phyloP scores from a whole-genome alignment of 352 stramenopile species.

The Pythium vanterpoolii region DNA sequence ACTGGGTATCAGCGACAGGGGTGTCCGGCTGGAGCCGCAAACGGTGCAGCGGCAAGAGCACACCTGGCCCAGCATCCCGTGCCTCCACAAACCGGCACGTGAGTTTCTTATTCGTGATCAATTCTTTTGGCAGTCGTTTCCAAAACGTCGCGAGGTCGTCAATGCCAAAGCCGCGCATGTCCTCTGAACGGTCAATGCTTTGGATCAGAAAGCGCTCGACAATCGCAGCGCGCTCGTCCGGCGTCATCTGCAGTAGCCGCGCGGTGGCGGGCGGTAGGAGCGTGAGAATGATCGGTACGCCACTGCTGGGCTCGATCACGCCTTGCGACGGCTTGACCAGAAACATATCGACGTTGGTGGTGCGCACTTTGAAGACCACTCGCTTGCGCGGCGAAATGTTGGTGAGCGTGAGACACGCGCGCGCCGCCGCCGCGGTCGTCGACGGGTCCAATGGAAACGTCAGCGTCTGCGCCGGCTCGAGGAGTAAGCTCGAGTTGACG shows the following conservation, averaged over 20 bases:
- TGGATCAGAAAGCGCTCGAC: conserved; percentile 40
- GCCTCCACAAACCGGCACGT: conserved; percentile 67
- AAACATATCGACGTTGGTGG: conserved; percentile 74
- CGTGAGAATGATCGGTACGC: conserved; percentile 37
- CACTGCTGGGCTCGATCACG: conserved; percentile 37
- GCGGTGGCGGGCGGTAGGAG: conserved; percentile 30
- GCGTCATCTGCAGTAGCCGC: conserved; percentile 32
- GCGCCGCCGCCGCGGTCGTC: conserved; percentile 1
- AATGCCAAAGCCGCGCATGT: conserved; percentile 27
- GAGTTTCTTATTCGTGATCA: conserved; percentile 61
- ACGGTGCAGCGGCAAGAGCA: conserved; percentile 6
- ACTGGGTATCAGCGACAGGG: neutral
- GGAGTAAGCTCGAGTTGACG: conserved; percentile 67
- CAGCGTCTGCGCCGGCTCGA: conserved; percentile 63
- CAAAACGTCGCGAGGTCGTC: conserved; percentile 45
- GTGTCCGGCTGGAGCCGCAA: conserved; percentile 4
- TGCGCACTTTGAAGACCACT: conserved; percentile 74
- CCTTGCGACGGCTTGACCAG: conserved; percentile 67
- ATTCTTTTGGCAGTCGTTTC: conserved; percentile 48
- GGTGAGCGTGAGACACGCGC: conserved; percentile 38
- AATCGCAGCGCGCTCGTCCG: conserved; percentile 40
- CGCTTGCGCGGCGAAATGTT: conserved; percentile 63
- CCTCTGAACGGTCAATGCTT: conserved; percentile 29
- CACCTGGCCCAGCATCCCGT: conserved; percentile 1
- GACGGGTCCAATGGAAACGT: conserved; percentile 31